A percentile compares a stretch with the other conserved stretches of the same genome.
phyloP scores from a whole-genome alignment of 225 moss, liverwort and hornwort species.

The Bryoerythrophyllum caledonicum region DNA sequence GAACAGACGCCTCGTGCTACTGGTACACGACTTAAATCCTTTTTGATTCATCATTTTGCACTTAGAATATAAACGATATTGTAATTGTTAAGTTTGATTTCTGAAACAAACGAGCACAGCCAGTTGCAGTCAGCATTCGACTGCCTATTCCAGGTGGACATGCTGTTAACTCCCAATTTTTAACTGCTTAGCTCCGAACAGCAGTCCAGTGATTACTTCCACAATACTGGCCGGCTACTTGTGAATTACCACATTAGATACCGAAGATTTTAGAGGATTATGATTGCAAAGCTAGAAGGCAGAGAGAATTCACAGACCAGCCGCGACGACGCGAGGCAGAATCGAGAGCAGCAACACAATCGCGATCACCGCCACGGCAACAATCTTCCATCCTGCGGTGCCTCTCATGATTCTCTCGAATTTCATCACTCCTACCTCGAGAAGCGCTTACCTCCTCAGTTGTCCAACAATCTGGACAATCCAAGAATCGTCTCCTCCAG shows the following conservation, averaged over 20 bases:
- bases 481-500: not conserved
- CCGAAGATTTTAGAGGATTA: not conserved
- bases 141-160: not conserved
- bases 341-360: constrained; percentile 15
- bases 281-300: not conserved
- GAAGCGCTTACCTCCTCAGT: not conserved
- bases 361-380: not conserved
- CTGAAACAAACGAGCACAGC: no score
- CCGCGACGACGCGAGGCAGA: not conserved
- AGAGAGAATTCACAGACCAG: constrained; percentile 14
- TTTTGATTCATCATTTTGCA: no score
- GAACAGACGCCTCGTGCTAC: no score
- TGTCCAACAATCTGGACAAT: not conserved
- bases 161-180: not conserved
- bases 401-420: constrained; percentile 3
- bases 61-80: no score
- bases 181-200: not conserved
- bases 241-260: no score
- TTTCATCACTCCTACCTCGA: not conserved
- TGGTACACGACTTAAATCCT: no score
- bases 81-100: no score
- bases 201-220: not conserved
- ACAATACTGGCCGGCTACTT: not conserved
- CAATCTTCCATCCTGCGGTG: constrained; percentile 10
- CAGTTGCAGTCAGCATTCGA: no score